phyloP scores from a whole-genome alignment of 2,329 filamentous ascomycete genomes.

The Biscogniauxia mediterranea region DNA sequence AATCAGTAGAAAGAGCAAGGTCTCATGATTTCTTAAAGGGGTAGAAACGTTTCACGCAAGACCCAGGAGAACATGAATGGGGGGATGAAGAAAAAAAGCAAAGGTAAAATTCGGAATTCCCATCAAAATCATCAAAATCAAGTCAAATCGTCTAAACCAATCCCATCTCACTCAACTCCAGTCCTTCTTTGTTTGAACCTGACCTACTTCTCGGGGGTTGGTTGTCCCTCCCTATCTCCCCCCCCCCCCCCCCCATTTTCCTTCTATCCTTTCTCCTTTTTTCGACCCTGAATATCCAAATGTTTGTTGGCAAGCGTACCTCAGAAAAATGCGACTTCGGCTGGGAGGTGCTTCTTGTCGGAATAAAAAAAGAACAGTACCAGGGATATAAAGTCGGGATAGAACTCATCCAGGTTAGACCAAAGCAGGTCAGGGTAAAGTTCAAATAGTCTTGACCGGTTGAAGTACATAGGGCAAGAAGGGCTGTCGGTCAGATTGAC shows the following conservation, averaged over 20 bases:
- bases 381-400: not conserved
- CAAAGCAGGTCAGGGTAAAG: not conserved
- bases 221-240: no score
- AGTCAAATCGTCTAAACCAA: not conserved
- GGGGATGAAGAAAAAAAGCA: not conserved
- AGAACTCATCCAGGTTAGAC: not conserved
- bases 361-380: not conserved
- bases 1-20: no score
- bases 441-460: not conserved
- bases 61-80: not conserved
- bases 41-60: not conserved
- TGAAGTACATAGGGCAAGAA: not conserved
- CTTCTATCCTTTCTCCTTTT: not conserved
- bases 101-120: not conserved
- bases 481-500: not conserved
- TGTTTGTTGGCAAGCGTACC: no score
- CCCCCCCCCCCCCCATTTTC: not conserved
- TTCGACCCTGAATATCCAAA: not conserved
- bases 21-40: not conserved
- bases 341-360: not conserved
- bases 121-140: not conserved
- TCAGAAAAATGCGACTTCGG: no score
- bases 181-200: not conserved
- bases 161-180: not conserved
- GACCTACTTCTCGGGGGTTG: not conserved